Percentiles rank a stretch among this genome's conserved stretches.
Evolutionary conservation across 371 early-diverging fungal genomes (phyloP).

Genomic region (Mucor indicus): DNA sequence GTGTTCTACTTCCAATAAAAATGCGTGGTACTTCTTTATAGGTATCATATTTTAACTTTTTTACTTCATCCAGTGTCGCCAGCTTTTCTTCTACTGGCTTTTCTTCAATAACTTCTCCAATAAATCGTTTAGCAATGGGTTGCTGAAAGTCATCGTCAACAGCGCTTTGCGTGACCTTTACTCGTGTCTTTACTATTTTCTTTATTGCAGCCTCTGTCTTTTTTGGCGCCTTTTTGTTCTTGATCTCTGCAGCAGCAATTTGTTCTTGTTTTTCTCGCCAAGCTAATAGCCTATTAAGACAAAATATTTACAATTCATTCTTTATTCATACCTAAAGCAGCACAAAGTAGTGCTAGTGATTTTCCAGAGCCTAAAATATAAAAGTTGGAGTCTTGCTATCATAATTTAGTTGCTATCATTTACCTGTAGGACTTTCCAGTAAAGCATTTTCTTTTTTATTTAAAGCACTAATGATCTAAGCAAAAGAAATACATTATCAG

Average conservation of each 20-base stretch:
- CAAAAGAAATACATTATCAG: too few species aligned
- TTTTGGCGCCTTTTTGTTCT: too few species aligned
- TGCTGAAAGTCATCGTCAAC: constrained; percentile 31
- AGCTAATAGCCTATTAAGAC: too few species aligned
- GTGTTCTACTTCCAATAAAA: constrained; percentile 57
- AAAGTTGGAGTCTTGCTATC: too few species aligned
- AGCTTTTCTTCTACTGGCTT: background rate
- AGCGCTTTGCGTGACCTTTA: too few species aligned
- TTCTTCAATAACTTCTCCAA: background rate
- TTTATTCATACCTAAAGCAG: constrained; percentile 50
- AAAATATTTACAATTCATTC: too few species aligned
- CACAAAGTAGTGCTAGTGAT: constrained; percentile 55
- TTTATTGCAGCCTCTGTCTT: too few species aligned
- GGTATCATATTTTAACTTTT: constrained; percentile 9
- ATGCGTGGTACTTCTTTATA: constrained; percentile 23
- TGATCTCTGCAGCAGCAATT: background rate
- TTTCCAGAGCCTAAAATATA: constrained; percentile 71
- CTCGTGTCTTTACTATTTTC: too few species aligned
- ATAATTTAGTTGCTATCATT: too few species aligned
- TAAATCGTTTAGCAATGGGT: constrained; percentile 1
- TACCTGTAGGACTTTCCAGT: constrained; percentile 62
- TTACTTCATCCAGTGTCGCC: background rate
- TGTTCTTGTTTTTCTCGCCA: constrained; percentile 25
- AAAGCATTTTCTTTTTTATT: constrained; percentile 50
- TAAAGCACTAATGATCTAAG: constrained; percentile 54